phyloP scores from a whole-genome alignment of 495 filamentous ascomycete genomes.

The Tuber calosporum region DNA sequence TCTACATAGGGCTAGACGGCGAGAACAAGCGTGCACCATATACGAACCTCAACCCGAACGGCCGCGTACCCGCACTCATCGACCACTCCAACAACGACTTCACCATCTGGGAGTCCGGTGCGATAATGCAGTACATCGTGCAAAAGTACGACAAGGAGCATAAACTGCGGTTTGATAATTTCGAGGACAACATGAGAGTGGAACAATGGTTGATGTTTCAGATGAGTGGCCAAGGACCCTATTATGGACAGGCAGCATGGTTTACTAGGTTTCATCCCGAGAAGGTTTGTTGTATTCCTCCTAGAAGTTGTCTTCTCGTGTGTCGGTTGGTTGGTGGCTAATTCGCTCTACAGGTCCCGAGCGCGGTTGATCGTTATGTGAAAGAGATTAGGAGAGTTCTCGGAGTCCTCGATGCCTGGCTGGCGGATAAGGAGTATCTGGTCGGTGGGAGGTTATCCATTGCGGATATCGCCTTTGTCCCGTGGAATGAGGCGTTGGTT shows the following conservation, averaged over 20 bases:
- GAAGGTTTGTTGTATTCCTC: slow-evolving; percentile 37
- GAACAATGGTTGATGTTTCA: slow-evolving; percentile 66
- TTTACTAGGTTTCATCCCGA: slow-evolving; percentile 53
- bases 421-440: slow-evolving; percentile 50
- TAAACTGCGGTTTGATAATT: slow-evolving; percentile 51
- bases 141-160: slow-evolving; percentile 60
- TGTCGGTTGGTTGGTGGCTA: background rate
- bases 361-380: slow-evolving; percentile 54
- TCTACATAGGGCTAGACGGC: slow-evolving; percentile 31
- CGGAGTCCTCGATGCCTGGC: slow-evolving; percentile 51
- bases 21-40: slow-evolving; percentile 56
- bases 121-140: slow-evolving; percentile 64
- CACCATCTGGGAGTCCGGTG: slow-evolving; percentile 65
- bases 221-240: slow-evolving; percentile 44
- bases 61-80: slow-evolving; percentile 55
- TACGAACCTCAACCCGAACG: slow-evolving; percentile 61
- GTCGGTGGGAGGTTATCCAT: slow-evolving; percentile 56
- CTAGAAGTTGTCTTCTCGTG: too few species aligned
- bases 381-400: slow-evolving; percentile 57
- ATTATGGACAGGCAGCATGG: slow-evolving; percentile 45
- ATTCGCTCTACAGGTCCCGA: slow-evolving; percentile 44
- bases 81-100: slow-evolving; percentile 62
- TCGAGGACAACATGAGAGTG: slow-evolving; percentile 48
- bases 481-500: slow-evolving; percentile 44
- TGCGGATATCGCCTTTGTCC: slow-evolving; percentile 55